Conservation (phyloP, 176 grass and related monocot genomes). For the Leersia perrieri region DNA sequence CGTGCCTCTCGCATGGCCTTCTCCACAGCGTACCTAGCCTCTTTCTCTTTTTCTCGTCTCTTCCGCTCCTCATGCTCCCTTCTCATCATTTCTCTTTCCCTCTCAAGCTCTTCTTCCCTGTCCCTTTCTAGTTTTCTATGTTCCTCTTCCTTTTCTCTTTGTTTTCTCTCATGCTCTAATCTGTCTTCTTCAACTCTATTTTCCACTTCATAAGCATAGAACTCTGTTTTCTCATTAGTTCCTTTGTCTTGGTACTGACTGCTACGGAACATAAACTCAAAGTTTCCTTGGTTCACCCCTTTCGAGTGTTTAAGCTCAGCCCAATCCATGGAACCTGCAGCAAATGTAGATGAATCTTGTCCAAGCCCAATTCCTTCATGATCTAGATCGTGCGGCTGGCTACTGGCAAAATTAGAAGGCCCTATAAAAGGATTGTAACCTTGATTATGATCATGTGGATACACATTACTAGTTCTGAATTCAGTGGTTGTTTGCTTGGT, state of each 20-base stretch:
- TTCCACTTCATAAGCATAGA: constrained; percentile 10
- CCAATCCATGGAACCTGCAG: constrained; percentile 30
- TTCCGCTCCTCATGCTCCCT: constrained; percentile 34
- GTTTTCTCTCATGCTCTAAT: constrained; percentile 27
- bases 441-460: constrained; percentile 20
- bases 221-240: constrained; percentile 25
- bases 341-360: constrained; percentile 42
- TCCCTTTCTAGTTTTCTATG: constrained; percentile 40
- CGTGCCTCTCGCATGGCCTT: constrained; percentile 50
- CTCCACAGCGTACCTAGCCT: constrained; percentile 38
- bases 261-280: constrained; percentile 20
- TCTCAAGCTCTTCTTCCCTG: constrained; percentile 36
- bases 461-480: constrained; percentile 20
- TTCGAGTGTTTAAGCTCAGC: constrained; percentile 31
- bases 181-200: constrained; percentile 19
- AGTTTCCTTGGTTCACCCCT: constrained; percentile 13
- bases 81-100: constrained; percentile 41
- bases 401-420: constrained; percentile 39
- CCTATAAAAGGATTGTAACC: constrained; percentile 38
- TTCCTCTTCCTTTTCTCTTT: constrained; percentile 35
- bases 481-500: constrained; percentile 21
- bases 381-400: constrained; percentile 8
- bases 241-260: constrained; percentile 20
- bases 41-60: constrained; percentile 43
- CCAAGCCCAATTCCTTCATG: constrained; percentile 32